Evolutionary conservation across 2,329 filamentous ascomycete genomes (phyloP), one percentile per base, ranked within the genome.

Genomic region (Cephalotrichum gorgonifer): DNA sequence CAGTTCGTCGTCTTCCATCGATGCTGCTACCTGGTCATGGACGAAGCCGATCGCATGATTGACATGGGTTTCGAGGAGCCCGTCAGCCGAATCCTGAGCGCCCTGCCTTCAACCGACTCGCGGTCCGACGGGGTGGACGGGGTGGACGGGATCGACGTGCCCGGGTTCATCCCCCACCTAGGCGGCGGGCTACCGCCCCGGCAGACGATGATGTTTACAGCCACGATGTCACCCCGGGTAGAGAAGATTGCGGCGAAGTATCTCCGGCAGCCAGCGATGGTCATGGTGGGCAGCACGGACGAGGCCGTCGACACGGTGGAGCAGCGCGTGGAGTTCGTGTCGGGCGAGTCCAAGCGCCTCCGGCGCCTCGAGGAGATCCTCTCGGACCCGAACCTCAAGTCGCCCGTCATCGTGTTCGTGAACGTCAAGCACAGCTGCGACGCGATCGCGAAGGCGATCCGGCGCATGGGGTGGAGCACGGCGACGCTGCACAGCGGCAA

Each of bases 141-240:
- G 6, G 91, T 97, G 12, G 88, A 87, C 48, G 93, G 93, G 6
- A 93, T 98, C 65, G 79, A 97, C 61, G 74, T 86, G 0, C 73
- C 78, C 50, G 81, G 84, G n/a, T 97, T 97, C 91, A 84, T 82
- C 57, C 77, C 80, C 51, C 85, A 86, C 58, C 70, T 95, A 2
- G 83, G 83, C 48, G 81, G 81, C 17, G 81, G 81, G 56, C 85
- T 89, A 59, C 30, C 23, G 25, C 22, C 30, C 23, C 78, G 86
- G 22, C 91, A 98, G 66, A 98, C 93, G 0, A 98, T 98, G 93
- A 98, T 98, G 93, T 98, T 97, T 79, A 97, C 93, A 55, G 93
- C 93, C 48, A 98, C 93, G 26, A 98, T 98, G 93, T 90, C 93
- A 2, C 71, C 86, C 0, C 81, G 86, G 0, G 87, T 98, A 15